phyloP scores from a whole-genome alignment of 2,329 filamentous ascomycete genomes.

The Massarina eburnea region DNA sequence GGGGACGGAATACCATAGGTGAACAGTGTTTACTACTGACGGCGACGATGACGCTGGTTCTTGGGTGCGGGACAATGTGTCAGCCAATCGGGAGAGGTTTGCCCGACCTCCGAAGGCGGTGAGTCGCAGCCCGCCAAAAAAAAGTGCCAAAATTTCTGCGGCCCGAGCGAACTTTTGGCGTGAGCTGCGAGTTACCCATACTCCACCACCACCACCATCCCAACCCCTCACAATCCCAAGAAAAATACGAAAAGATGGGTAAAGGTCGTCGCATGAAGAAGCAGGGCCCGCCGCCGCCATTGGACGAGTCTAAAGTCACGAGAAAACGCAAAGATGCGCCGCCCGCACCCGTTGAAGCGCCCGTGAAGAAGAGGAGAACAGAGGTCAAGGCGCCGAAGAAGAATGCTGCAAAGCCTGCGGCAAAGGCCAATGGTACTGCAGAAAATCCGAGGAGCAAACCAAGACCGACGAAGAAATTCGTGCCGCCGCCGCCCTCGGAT shows the following conservation, averaged over 20 bases:
- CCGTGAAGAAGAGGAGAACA: constrained; percentile 67
- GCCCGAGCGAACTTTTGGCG: constrained; percentile 1
- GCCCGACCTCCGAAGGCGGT: constrained; percentile 26
- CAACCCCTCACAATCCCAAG: neutral
- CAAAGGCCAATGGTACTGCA: constrained; percentile 35
- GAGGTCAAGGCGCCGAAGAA: constrained; percentile 40
- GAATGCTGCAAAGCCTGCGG: constrained; percentile 47
- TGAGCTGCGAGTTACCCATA: constrained; percentile 1
- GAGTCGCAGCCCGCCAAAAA: constrained; percentile 19
- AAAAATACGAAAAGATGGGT: constrained; percentile 64
- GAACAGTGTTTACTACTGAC: neutral
- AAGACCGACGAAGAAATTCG: constrained; percentile 31
- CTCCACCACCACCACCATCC: constrained; percentile 1
- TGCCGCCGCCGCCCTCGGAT: constrained; percentile 25
- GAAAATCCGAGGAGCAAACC: constrained; percentile 30
- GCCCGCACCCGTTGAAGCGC: constrained; percentile 46
- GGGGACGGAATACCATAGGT: too few relatives aligned
- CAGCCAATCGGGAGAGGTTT: constrained; percentile 9
- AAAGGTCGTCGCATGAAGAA: constrained; percentile 92
- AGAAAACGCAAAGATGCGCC: constrained; percentile 86
- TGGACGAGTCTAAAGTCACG: constrained; percentile 74
- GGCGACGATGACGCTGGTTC: constrained; percentile 35
- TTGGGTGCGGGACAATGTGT: constrained; percentile 24
- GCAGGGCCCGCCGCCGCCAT: constrained; percentile 80
- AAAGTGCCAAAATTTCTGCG: constrained; percentile 23